Evolutionary conservation across 495 filamentous ascomycete species (phyloP).

Genomic region (Tuber melanosporum): DNA sequence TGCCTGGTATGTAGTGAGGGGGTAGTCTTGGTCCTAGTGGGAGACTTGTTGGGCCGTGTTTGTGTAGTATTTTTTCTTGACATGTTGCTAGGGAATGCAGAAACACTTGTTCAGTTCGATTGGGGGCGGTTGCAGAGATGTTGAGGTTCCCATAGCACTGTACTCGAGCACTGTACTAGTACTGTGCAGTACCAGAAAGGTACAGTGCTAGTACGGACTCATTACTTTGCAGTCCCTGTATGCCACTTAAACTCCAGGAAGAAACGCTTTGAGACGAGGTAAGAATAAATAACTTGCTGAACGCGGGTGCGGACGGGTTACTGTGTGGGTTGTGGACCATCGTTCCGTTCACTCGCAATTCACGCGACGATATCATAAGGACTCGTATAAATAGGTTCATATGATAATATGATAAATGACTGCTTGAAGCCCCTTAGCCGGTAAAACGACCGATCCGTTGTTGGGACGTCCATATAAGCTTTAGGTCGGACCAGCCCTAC

Average conservation of each 20-base stretch:
- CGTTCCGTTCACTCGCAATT: neutral
- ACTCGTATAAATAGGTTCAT: neutral
- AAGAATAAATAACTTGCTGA: neutral
- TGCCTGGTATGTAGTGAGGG: too few relatives aligned
- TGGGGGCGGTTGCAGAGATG: neutral
- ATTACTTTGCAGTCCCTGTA: neutral
- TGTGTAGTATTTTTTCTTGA: neutral
- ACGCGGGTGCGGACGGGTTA: neutral
- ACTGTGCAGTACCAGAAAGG: too few relatives aligned
- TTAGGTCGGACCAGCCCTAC: neutral
- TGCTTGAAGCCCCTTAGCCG: too few relatives aligned
- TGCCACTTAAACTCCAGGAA: neutral
- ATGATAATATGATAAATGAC: too few relatives aligned
- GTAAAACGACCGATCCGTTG: neutral
- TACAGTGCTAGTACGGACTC: neutral
- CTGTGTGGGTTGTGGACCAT: neutral
- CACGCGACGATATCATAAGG: neutral
- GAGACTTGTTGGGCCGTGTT: neutral
- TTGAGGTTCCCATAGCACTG: neutral
- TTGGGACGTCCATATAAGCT: conserved; percentile 1
- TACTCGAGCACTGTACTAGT: too few relatives aligned
- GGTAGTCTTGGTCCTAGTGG: neutral
- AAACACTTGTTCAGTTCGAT: neutral
- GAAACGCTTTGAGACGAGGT: neutral
- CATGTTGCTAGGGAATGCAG: neutral